Conservation (phyloP, 768 basidiomycete genomes). For the Multifurca ochricompacta region DNA sequence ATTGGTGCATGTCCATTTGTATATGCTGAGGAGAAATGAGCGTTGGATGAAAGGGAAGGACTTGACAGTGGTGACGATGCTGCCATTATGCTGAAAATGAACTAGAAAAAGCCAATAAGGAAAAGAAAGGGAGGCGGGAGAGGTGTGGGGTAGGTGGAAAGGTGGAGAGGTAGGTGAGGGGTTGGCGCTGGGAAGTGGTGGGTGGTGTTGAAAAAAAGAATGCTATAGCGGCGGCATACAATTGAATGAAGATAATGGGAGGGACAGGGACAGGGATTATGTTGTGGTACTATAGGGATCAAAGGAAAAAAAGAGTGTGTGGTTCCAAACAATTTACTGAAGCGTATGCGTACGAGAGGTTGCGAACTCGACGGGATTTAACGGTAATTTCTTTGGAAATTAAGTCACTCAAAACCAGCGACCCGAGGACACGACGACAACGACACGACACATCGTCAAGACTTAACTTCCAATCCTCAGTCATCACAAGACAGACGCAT, state of each 20-base stretch:
- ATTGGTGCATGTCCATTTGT: background rate
- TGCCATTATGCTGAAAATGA: constrained; percentile 15
- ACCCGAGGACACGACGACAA: too few species aligned
- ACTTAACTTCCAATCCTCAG: background rate
- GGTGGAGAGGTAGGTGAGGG: too few species aligned
- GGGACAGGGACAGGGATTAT: too few species aligned
- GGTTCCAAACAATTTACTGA: too few species aligned
- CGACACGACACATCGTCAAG: background rate
- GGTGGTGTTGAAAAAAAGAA: too few species aligned
- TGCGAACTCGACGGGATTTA: background rate
- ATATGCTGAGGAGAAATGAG: constrained; percentile 15
- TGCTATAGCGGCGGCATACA: constrained; percentile 10
- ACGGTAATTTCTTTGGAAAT: constrained; percentile 2
- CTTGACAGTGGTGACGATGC: constrained; percentile 10
- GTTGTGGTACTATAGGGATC: too few species aligned
- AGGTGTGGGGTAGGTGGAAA: too few species aligned
- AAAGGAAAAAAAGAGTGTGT: too few species aligned
- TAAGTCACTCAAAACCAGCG: background rate
- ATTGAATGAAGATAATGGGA: background rate
- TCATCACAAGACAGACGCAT: background rate
- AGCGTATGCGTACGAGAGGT: too few species aligned
- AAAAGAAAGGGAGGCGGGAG: background rate
- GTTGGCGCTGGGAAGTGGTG: background rate
- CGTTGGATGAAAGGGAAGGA: constrained; percentile 20
- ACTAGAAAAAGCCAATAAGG: background rate